These are phyloP conservation scores for Terana coerulea DNA, from an alignment of 768 basidiomycete species.

Conservation along the genomic window DNA sequence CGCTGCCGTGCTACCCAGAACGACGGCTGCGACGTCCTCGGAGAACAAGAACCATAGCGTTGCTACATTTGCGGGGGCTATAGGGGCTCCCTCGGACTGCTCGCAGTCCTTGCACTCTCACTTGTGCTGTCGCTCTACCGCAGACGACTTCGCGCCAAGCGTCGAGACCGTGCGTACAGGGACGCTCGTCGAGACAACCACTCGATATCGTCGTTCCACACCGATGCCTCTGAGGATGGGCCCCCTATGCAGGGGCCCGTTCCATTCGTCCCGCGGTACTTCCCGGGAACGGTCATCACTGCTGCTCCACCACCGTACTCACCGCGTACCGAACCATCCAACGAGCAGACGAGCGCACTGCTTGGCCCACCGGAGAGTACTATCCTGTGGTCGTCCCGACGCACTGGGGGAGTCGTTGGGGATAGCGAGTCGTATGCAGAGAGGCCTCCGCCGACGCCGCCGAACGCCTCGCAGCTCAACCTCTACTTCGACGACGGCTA, in stretches of 20 bases:
- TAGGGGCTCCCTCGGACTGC: constrained; percentile 51
- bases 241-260: constrained; percentile 40
- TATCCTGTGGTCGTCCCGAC: constrained; percentile 13
- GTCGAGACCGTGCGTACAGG: constrained; percentile 36
- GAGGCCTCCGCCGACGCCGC: constrained; percentile 18
- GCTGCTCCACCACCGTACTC: constrained; percentile 38
- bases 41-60: constrained; percentile 23
- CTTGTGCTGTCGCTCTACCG: constrained; percentile 50
- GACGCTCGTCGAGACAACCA: constrained; percentile 18
- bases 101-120: constrained; percentile 42
- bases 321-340: constrained; percentile 22
- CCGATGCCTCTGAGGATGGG: constrained; percentile 26
- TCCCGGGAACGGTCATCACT: constrained; percentile 46
- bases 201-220: constrained; percentile 24
- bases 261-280: constrained; percentile 53
- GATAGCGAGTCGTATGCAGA: constrained; percentile 19
- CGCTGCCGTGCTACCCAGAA: constrained; percentile 11
- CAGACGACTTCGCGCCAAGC: constrained; percentile 38
- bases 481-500: constrained; percentile 13
- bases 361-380: constrained; percentile 16
- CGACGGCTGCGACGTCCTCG: constrained; percentile 3
- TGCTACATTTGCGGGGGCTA: constrained; percentile 51
- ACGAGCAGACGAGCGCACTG: constrained; percentile 14
- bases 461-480: neutral
- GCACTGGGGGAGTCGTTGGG: constrained; percentile 3